Conservation (phyloP, 2,329 filamentous ascomycete species). For the Zopfia rhizophila region DNA sequence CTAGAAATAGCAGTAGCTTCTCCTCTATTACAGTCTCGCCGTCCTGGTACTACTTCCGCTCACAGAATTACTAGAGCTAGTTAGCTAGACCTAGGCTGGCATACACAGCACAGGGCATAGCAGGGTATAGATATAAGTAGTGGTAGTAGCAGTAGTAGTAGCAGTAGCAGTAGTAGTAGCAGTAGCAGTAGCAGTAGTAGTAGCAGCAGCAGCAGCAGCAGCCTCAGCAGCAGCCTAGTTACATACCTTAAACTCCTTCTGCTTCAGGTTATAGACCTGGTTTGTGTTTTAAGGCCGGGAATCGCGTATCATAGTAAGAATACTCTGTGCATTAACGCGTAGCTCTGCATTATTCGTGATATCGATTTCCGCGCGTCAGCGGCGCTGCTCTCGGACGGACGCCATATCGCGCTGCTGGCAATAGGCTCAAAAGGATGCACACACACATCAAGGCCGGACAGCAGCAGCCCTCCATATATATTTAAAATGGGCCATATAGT, state of each 20-base stretch:
- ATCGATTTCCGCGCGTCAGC: background rate
- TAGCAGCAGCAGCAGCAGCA: no score
- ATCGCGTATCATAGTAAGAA: slow-evolving; percentile 10
- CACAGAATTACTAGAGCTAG: slow-evolving; percentile 3
- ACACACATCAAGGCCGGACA: no score
- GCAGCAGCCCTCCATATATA: no score
- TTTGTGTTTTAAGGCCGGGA: slow-evolving; percentile 12
- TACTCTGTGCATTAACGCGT: slow-evolving; percentile 12
- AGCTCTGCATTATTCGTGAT: slow-evolving; percentile 5
- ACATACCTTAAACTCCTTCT: slow-evolving; percentile 16
- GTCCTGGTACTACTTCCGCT: slow-evolving; percentile 8
- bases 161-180: no score
- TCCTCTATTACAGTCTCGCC: slow-evolving; percentile 9
- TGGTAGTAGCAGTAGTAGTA: no score
- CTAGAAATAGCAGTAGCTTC: slow-evolving; percentile 15
- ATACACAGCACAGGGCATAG: background rate
- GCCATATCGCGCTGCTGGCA: no score
- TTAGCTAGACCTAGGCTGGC: slow-evolving; percentile 2
- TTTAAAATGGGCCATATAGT: no score
- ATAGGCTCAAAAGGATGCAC: no score
- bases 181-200: no score
- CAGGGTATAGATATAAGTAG: background rate
- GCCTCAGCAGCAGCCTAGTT: no score
- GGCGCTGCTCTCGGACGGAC: slow-evolving; percentile 1
- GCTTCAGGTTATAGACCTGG: slow-evolving; percentile 12